Base-by-base conservation (phyloP, 108 stramenopile genomes). In the Nitzschia putrida region DNA sequence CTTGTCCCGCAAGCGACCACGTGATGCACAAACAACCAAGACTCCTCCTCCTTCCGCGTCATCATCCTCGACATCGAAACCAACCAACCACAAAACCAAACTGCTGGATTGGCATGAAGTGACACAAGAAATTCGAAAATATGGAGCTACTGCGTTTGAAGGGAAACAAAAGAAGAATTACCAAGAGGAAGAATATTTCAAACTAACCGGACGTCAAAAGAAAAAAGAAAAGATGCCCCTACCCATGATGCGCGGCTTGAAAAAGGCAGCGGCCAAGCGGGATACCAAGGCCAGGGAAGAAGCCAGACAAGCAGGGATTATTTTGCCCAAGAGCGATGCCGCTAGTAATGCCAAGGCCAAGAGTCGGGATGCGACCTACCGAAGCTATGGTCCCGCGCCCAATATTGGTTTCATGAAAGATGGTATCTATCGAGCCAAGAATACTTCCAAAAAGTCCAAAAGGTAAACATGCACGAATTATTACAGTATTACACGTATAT, bases 381-480 rank as follows among this genome's bases (percentile, higher is more conserved):
- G 54, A 25, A 68, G 69, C 20, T 74, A 77, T 57, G 92, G 92
- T 4, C 92, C 92, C 37, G 81, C 86, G 7, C 92, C 92, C 10
- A 82, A 61, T 60, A 82, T 90, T 64, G 92, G 92, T 3, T 89
- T 89, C 49, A 87, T 90, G 88, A 84, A 65, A 16, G 79, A 77
- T 43, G 92, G 92, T 18, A 78, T 90, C 49, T 73, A 85, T 56
- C 73, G 73, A 57, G 88, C 88, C 22, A 78, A 83, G 14, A 49
- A 49, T 49, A 16, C 47, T 3, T 18, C 47, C 47, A 49, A 49
- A 49, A 34, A 34, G 29, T 34, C 29, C 1, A 34, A 34, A 34
- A 34, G 29, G 29, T 34, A 34, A 34, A 34, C 29, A 34, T 34
- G 29, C 29, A 34, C 29, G 29, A 34, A 34, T 34, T 34, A 34